Evolutionary conservation across 2,329 filamentous ascomycete species (phyloP).

Genomic region (Monilinia vaccinii-corymbosi): DNA sequence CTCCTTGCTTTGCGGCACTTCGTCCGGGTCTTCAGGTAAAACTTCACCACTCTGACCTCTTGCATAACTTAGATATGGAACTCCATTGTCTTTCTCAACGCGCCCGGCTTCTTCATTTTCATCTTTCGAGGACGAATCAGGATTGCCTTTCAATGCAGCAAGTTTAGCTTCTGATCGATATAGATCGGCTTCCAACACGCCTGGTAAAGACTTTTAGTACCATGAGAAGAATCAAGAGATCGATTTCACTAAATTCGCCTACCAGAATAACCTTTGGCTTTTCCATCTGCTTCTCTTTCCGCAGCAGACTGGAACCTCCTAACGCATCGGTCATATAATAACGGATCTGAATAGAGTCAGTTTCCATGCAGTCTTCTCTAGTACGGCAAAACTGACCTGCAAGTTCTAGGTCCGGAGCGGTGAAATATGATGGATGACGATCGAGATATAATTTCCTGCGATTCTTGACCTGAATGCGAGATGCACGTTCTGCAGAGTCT

Average conservation of each 20-base stretch:
- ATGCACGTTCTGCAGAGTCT: conserved; percentile 15
- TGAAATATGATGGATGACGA: conserved; percentile 29
- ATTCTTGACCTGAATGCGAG: conserved; percentile 27
- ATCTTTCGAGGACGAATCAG: conserved; percentile 6
- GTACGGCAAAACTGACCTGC: conserved; percentile 19
- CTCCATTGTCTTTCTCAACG: conserved; percentile 3
- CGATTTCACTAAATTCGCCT: background rate
- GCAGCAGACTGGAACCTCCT: conserved; percentile 28
- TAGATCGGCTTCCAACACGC: conserved; percentile 30
- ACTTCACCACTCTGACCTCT: conserved; percentile 24
- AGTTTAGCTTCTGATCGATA: conserved; percentile 30
- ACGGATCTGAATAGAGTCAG: conserved; percentile 26
- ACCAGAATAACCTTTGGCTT: conserved; percentile 30
- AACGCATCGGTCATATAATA: conserved; percentile 30
- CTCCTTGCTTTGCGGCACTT: conserved; percentile 26
- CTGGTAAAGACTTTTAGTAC: background rate
- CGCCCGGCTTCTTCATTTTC: background rate
- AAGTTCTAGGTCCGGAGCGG: conserved; percentile 28
- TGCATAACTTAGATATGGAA: conserved; percentile 23
- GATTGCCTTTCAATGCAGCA: conserved; percentile 20
- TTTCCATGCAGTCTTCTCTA: background rate
- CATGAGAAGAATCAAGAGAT: background rate
- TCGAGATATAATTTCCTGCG: conserved; percentile 30
- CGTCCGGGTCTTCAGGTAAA: conserved; percentile 27
- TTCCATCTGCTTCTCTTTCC: conserved; percentile 30